These are phyloP conservation scores for Tirmania nivea DNA, from an alignment of 495 filamentous ascomycete species.

Conservation along the genomic window DNA sequence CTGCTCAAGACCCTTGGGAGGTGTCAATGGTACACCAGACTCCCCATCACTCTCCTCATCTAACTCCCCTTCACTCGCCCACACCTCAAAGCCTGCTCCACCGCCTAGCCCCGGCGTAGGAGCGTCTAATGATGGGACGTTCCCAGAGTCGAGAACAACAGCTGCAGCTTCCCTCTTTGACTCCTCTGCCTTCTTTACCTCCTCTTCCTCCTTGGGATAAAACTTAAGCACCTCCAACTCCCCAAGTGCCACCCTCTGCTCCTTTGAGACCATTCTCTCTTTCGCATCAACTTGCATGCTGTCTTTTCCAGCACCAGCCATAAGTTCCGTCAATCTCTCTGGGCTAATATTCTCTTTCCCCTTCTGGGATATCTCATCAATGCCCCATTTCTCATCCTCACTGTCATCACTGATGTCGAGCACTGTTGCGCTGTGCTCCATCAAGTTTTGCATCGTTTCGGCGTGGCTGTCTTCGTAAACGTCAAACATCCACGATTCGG, in stretches of 20 bases:
- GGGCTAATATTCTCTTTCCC: constrained; percentile 91
- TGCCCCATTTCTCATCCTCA: constrained; percentile 31
- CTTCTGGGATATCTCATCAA: constrained; percentile 35
- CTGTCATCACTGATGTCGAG: constrained; percentile 65
- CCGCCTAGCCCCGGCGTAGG: too few relatives aligned
- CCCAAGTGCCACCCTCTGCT: neutral
- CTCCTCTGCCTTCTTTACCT: too few relatives aligned
- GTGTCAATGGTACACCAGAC: too few relatives aligned
- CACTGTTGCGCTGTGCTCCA: constrained; percentile 69
- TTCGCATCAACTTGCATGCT: neutral
- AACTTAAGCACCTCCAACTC: neutral
- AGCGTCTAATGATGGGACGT: too few relatives aligned
- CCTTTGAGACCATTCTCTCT: neutral
- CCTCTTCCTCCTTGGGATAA: neutral
- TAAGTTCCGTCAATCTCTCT: constrained; percentile 20
- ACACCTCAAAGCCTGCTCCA: too few relatives aligned
- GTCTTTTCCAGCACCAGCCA: neutral
- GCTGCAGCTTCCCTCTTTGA: too few relatives aligned
- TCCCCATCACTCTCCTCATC: too few relatives aligned
- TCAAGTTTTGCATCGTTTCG: constrained; percentile 70
- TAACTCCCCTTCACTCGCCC: too few relatives aligned
- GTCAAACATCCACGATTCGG: constrained; percentile 67
- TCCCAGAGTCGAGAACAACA: too few relatives aligned
- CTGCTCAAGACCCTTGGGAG: too few relatives aligned
- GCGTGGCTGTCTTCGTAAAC: constrained; percentile 86